A percentile compares a stretch with the other conserved stretches of the same genome.
Evolutionary conservation across 805 yeast genomes (phyloP).

Genomic region (Ogataea parapolymorpha): DNA sequence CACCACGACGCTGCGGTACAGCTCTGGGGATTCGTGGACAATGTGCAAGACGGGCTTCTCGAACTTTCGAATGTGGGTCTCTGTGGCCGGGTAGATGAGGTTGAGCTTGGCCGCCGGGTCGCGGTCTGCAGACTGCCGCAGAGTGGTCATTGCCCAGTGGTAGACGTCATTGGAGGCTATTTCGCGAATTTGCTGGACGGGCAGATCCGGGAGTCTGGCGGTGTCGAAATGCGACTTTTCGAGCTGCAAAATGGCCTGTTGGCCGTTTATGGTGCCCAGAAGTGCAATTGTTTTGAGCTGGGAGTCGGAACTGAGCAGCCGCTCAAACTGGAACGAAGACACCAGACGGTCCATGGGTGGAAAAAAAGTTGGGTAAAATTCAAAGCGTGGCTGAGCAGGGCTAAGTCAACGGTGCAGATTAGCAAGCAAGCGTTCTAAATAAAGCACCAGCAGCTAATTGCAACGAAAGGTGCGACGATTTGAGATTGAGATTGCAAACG

Average conservation of each 20-base stretch:
- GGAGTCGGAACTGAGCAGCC: slow-evolving; percentile 56
- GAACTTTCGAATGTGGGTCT: slow-evolving; percentile 76
- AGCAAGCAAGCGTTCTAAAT: slow-evolving; percentile 3
- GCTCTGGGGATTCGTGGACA: slow-evolving; percentile 76
- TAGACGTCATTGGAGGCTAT: slow-evolving; percentile 80
- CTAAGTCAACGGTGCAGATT: too few species aligned
- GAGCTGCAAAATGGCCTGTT: slow-evolving; percentile 65
- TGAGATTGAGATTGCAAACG: too few species aligned
- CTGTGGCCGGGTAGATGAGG: slow-evolving; percentile 85
- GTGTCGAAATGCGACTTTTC: slow-evolving; percentile 68
- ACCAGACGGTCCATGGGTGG: slow-evolving; percentile 28
- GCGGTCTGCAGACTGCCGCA: slow-evolving; percentile 43
- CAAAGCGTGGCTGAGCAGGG: slow-evolving; percentile 1
- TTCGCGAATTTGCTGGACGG: slow-evolving; percentile 27
- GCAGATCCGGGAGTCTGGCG: slow-evolving; percentile 24
- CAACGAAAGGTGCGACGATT: too few species aligned
- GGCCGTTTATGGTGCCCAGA: slow-evolving; percentile 59
- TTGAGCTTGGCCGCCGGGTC: slow-evolving; percentile 68
- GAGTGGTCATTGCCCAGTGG: slow-evolving; percentile 66
- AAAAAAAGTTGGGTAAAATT: too few species aligned
- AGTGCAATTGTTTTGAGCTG: slow-evolving; percentile 63
- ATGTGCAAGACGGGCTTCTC: slow-evolving; percentile 56
- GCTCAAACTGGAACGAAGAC: slow-evolving; percentile 41
- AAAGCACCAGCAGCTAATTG: too few species aligned
- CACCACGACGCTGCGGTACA: slow-evolving; percentile 55